phyloP scores from a whole-genome alignment of 106 monocot species.

The Dendrobium chrysotoxum region DNA sequence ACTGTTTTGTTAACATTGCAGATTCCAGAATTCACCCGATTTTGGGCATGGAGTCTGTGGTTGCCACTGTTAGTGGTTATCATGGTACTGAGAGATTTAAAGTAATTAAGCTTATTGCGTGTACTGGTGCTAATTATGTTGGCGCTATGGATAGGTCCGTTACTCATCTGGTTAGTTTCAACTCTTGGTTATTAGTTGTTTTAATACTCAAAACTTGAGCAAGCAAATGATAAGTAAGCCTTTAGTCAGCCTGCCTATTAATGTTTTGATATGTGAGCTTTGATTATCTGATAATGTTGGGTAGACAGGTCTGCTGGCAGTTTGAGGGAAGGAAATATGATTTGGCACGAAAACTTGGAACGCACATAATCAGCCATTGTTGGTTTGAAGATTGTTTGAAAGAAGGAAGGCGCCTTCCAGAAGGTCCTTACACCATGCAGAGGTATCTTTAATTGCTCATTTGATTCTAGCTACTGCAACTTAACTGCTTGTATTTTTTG shows the following conservation, averaged over 20 bases:
- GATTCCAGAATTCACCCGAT: conserved; percentile 11
- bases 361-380: conserved; percentile 59
- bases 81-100: conserved; percentile 71
- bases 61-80: conserved; percentile 85
- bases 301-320: conserved; percentile 78
- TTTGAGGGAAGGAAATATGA: conserved; percentile 78
- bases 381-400: conserved; percentile 94
- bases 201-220: not conserved
- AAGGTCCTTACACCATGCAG: conserved; percentile 63
- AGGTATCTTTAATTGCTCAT: conserved; percentile 32
- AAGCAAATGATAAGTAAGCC: too few species aligned
- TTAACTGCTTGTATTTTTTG: not conserved
- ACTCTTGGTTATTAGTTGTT: not conserved
- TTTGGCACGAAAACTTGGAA: conserved; percentile 50
- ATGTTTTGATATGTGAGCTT: not conserved
- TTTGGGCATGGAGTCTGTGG: conserved; percentile 67
- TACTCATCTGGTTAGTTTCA: conserved; percentile 71
- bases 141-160: conserved; percentile 68
- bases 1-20: not conserved
- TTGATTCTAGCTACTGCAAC: not conserved
- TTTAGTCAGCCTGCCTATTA: not conserved
- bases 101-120: conserved; percentile 82
- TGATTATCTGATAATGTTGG: not conserved
- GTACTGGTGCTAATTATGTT: conserved; percentile 71
- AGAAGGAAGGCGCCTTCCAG: conserved; percentile 61